Evolutionary conservation across 208 protist genomes (phyloP).

Genomic region (Porcisia hertigi): DNA sequence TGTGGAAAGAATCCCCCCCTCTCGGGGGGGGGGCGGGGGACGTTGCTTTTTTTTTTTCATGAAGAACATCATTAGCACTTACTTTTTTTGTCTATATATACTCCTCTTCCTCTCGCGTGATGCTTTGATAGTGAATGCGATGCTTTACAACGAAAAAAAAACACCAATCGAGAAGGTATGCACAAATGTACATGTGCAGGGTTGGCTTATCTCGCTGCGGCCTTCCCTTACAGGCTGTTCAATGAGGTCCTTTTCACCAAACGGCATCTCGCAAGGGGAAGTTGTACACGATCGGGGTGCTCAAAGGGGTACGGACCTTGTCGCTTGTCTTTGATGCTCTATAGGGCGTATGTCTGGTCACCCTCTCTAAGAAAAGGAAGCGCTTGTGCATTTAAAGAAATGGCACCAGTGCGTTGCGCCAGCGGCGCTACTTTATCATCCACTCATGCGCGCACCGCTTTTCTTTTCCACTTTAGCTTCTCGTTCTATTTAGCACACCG

Average conservation of each 20-base stretch:
- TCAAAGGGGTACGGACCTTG: neutral
- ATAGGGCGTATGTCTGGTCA: neutral
- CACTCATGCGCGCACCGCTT: neutral
- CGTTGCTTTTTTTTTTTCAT: neutral
- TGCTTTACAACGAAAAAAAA: neutral
- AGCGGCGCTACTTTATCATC: neutral
- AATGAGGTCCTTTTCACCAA: neutral
- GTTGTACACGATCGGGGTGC: neutral
- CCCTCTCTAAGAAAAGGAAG: neutral
- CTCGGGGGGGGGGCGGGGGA: neutral
- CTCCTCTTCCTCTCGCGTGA: no score
- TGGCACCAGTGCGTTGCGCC: neutral
- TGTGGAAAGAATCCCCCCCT: neutral
- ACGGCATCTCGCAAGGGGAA: neutral
- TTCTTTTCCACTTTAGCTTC: neutral
- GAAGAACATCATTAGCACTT: constrained; percentile 1
- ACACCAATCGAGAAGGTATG: neutral
- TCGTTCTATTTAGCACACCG: neutral
- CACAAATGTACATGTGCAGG: neutral
- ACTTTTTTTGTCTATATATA: neutral
- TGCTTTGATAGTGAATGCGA: neutral
- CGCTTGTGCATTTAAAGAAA: neutral
- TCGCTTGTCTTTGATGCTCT: neutral
- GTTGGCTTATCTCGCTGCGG: neutral
- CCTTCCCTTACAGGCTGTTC: neutral